Evolutionary conservation across 2,329 filamentous ascomycete genomes (phyloP), one percentile per base, ranked within the genome.

Genomic region (Aphanocladium album): DNA sequence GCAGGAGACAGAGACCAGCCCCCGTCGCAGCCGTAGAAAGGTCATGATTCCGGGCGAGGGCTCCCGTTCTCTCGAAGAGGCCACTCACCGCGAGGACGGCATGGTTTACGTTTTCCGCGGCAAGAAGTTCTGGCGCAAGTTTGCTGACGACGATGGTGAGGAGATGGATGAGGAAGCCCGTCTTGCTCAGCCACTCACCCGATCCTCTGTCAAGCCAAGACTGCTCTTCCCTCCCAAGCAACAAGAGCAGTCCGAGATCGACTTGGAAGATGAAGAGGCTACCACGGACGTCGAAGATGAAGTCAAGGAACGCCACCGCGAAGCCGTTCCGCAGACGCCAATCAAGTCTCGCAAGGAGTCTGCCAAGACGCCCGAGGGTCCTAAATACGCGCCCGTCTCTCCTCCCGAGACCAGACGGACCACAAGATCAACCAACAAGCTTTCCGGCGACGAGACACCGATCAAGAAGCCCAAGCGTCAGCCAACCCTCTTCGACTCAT

Each of bases 51-150:
- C 81, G 0, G 84, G 86, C 46, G 83, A 86, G 68, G 82, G 83
- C 33, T 75, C 78, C 27, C 77, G 83, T 66, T 76, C 83, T 2
- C 77, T 91, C 62, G 83, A 90, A 7, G 83, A 89, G 50, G 85
- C 85, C 16, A 80, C 83, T 3, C 73, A 79, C 35, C 86, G 88
- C 33, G 82, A 87, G 4, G 89, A 93, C 71, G 90, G 90, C 62
- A 81, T 91, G 69, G 78, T 92, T 63, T 91, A 87, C 67, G 82
- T 87, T 14, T 93, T 93, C 79, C 90, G 90, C 67, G 90, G 90
- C 71, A 91, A 89, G 79, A 90, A 86, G 71, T 79, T 90, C 60
- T 91, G 91, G 76, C 86, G 87, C 72, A 89, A 87, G 69, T 91
- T 88, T 66, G 73, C 77, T 8, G 76, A 78, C 33, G 72, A 76